Evolutionary conservation across 805 yeast species (phyloP), one percentile per base, ranked within the genome.

Genomic region (Yarrowia osloensis): DNA sequence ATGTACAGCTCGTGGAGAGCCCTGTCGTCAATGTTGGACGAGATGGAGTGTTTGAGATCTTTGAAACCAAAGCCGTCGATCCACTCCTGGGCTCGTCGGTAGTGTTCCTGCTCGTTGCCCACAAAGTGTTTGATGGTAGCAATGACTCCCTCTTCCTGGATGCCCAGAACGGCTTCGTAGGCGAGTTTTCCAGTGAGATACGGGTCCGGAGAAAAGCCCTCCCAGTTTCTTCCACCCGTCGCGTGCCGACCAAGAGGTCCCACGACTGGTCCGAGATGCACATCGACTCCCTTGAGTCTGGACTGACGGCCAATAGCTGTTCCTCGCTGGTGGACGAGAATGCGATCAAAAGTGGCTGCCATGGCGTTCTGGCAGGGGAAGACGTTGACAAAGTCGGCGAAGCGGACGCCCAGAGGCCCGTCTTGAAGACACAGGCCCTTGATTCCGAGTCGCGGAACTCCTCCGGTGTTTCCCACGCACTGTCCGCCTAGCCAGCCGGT

Each of bases 141-240:
- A 47, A 85, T 75, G n/a, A 86, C 85, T 6, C 86, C 86, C 73
- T 84, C 84, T 44, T 79, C 81, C 74, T 86, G 89, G 11, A 84
- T 77, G 2, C 88, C 89, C 66, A 78, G 79, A n/a, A 85, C 79
- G 2, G 86, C 82, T 13, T 81, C 80, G 8, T 81, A 82, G 15
- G 85, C 86, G 9, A 80, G 81, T 24, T 81, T 77, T 22, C 89
- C 89, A 69, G 84, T 84, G 54, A 86, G 76, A 68, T 85, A 85
- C 1, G 89, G 88, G 72, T 86, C 89, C 6, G 85, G 76, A 8
- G 87, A 86, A 74, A 85, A 85, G 40, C 86, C 81, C 75, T 86
- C 89, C 88, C 88, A 85, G 74, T 83, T 84, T 71, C 89, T 78
- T 5, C 90, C 89, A 22, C 87, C 89, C 42, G 82, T 83, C 3